Conservation (phyloP, 306 rosid species). For the Spatholobus suberectus region DNA sequence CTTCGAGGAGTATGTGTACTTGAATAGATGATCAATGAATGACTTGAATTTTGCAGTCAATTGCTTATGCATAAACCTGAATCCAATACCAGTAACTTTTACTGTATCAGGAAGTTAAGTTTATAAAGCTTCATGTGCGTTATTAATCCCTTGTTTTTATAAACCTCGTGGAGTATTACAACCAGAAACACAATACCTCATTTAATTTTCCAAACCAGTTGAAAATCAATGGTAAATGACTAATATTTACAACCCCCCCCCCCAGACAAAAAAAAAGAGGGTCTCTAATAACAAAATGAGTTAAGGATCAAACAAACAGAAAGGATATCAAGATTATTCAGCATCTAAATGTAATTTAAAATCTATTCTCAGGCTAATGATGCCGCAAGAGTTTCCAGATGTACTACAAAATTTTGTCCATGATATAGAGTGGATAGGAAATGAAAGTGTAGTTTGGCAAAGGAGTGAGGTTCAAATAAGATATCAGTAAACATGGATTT, state of each 20-base stretch:
- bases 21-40: not conserved
- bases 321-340: not conserved
- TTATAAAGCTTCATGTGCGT: not conserved
- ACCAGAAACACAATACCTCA: not conserved
- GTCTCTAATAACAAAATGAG: not conserved
- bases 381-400: not conserved
- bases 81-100: not conserved
- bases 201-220: not conserved
- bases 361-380: not conserved
- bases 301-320: not conserved
- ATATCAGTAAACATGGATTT: not conserved
- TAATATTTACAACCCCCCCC: no score
- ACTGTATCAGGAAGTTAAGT: not conserved
- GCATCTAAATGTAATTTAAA: not conserved
- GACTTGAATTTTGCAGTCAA: constrained; percentile 10
- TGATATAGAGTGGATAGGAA: not conserved
- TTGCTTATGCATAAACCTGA: constrained; percentile 20
- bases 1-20: not conserved
- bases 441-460: not conserved
- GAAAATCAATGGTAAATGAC: not conserved
- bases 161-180: not conserved
- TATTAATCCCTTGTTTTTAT: not conserved
- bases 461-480: not conserved
- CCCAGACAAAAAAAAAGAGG: no score
- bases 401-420: not conserved